These are phyloP conservation scores for Collariella sp. DNA, from an alignment of 495 filamentous ascomycete genomes.

Conservation along the genomic window DNA sequence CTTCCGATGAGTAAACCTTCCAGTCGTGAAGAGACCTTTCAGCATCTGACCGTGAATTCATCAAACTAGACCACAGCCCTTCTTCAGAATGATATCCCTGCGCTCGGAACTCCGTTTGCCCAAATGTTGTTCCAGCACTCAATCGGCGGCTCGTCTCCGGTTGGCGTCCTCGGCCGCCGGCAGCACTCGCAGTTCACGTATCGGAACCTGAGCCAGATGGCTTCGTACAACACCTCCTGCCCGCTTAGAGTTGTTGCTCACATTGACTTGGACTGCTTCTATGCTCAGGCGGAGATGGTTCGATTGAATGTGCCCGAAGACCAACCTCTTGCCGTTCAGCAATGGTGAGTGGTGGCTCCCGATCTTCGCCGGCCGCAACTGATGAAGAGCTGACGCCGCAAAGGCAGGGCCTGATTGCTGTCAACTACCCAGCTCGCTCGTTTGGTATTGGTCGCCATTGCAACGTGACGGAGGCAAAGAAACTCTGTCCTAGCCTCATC, in stretches of 20 bases:
- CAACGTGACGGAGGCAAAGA: slow-evolving; percentile 72
- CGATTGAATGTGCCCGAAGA: slow-evolving; percentile 65
- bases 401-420: slow-evolving; percentile 75
- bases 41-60: background rate
- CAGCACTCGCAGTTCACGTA: slow-evolving; percentile 72
- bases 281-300: slow-evolving; percentile 93
- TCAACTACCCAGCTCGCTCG: slow-evolving; percentile 85
- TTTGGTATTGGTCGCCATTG: slow-evolving; percentile 72
- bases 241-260: slow-evolving; percentile 85
- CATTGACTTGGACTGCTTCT: slow-evolving; percentile 95
- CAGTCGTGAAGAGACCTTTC: background rate
- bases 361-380: background rate
- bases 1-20: too few species aligned
- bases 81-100: slow-evolving; percentile 5
- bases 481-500: slow-evolving; percentile 75
- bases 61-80: background rate
- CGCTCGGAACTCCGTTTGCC: background rate
- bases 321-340: slow-evolving; percentile 84
- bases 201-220: slow-evolving; percentile 68
- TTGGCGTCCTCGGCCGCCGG: slow-evolving; percentile 27
- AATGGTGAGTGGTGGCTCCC: slow-evolving; percentile 45
- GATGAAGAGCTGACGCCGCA: background rate
- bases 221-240: slow-evolving; percentile 57
- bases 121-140: slow-evolving; percentile 23
- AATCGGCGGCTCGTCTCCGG: slow-evolving; percentile 35